Percentiles rank a stretch among this genome's conserved stretches.
Conservation (phyloP, 2,329 filamentous ascomycete species). For the Fusarium sambucinum region DNA sequence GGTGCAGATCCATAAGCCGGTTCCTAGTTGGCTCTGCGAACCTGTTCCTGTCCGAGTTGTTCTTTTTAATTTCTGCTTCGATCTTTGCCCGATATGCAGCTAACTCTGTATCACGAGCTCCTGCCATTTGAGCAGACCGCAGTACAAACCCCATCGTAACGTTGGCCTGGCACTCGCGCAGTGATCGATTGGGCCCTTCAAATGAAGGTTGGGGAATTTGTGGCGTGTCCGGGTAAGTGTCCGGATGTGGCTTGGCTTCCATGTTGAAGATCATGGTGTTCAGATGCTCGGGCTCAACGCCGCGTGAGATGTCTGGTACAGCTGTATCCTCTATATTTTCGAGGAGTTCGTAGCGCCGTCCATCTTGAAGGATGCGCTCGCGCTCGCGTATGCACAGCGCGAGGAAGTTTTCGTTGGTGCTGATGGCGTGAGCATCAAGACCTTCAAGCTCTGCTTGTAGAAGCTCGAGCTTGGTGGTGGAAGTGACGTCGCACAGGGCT, state of each 20-base stretch:
- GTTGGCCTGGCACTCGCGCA: slow-evolving; percentile 43
- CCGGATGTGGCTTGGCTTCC: slow-evolving; percentile 32
- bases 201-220: slow-evolving; percentile 39
- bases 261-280: slow-evolving; percentile 51
- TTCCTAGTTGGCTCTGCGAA: slow-evolving; percentile 39
- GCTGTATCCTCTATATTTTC: not conserved
- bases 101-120: slow-evolving; percentile 45
- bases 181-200: slow-evolving; percentile 13
- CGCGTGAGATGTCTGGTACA: slow-evolving; percentile 6
- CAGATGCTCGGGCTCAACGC: slow-evolving; percentile 24
- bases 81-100: slow-evolving; percentile 20
- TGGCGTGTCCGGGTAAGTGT: not conserved
- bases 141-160: slow-evolving; percentile 40
- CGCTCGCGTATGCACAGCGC: slow-evolving; percentile 50
- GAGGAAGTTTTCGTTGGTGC: slow-evolving; percentile 50
- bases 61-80: slow-evolving; percentile 45
- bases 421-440: slow-evolving; percentile 45
- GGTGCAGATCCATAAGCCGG: slow-evolving; percentile 11
- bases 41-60: slow-evolving; percentile 23
- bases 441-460: slow-evolving; percentile 40
- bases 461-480: slow-evolving; percentile 29
- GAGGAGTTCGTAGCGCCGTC: slow-evolving; percentile 34
- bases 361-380: slow-evolving; percentile 48
- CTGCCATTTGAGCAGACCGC: slow-evolving; percentile 37
- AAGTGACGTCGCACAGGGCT: slow-evolving; percentile 10